Evolutionary conservation across 768 basidiomycete species (phyloP).

Genomic region (Suillus luteus): DNA sequence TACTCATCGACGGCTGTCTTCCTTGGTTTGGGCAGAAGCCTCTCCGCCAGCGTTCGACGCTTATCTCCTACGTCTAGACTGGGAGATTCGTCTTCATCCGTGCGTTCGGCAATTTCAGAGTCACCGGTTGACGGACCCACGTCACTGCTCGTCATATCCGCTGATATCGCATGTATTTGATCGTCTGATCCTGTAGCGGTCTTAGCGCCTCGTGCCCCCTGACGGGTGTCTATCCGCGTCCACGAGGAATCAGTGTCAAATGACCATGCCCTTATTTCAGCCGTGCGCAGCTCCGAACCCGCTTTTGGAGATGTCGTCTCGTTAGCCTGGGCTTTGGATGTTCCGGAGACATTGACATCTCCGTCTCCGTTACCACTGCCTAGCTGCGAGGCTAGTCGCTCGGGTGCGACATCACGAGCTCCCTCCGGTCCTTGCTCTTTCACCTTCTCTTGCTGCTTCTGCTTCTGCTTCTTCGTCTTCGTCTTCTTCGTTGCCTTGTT

Average conservation of each 20-base stretch:
- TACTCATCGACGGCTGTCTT: slow-evolving; percentile 75
- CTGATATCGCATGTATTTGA: slow-evolving; percentile 25
- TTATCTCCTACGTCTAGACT: slow-evolving; percentile 38
- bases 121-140: slow-evolving; percentile 51
- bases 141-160: slow-evolving; percentile 47
- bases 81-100: slow-evolving; percentile 31
- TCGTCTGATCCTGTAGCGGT: slow-evolving; percentile 14
- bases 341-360: slow-evolving; percentile 22
- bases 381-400: slow-evolving; percentile 11
- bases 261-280: slow-evolving; percentile 23
- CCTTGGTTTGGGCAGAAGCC: slow-evolving; percentile 60
- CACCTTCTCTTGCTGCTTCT: neutral
- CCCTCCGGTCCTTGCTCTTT: neutral
- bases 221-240: slow-evolving; percentile 66
- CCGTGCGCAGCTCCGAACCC: slow-evolving; percentile 30
- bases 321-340: slow-evolving; percentile 1
- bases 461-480: slow-evolving; percentile 32
- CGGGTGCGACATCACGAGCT: slow-evolving; percentile 14
- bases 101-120: slow-evolving; percentile 38
- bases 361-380: neutral
- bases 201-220: slow-evolving; percentile 15
- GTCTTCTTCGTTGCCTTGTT: slow-evolving; percentile 48
- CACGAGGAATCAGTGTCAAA: slow-evolving; percentile 62
- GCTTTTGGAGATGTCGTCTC: slow-evolving; percentile 30
- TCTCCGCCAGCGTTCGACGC: slow-evolving; percentile 57